Evolutionary conservation across 2,329 filamentous ascomycete genomes (phyloP).

Genomic region (Aschersonia sp.): DNA sequence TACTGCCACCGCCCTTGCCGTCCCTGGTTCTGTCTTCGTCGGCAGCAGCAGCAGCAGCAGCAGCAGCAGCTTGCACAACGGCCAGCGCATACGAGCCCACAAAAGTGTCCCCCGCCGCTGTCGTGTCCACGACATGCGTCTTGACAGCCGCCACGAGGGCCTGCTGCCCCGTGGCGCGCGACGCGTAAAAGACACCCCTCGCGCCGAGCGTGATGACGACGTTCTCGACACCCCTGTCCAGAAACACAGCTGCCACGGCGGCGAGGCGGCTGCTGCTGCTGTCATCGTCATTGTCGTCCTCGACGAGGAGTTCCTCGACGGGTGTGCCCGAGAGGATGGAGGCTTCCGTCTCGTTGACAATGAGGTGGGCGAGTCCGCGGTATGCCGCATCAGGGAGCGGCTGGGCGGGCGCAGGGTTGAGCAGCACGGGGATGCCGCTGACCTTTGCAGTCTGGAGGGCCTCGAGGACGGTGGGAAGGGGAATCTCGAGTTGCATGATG

Average conservation of each 20-base stretch:
- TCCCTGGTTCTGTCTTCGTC: background rate
- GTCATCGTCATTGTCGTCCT: too few relatives aligned
- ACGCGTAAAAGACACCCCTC: constrained; percentile 58
- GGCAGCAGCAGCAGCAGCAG: constrained; percentile 9
- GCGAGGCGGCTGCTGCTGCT: constrained; percentile 19
- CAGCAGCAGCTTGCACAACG: constrained; percentile 34
- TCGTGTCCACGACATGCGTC: constrained; percentile 76
- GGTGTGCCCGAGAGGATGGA: constrained; percentile 45
- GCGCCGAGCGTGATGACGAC: constrained; percentile 76
- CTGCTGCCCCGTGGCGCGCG: constrained; percentile 16
- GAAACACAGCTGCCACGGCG: constrained; percentile 42
- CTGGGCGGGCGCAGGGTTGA: constrained; percentile 75
- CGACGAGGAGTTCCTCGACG: too few relatives aligned
- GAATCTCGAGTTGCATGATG: constrained; percentile 68
- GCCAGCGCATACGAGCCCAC: constrained; percentile 74
- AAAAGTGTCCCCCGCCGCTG: constrained; percentile 88
- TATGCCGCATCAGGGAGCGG: constrained; percentile 53
- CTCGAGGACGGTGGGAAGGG: constrained; percentile 47
- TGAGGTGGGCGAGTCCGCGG: constrained; percentile 55
- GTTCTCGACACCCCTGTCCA: constrained; percentile 54
- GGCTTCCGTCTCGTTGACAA: constrained; percentile 87
- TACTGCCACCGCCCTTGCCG: background rate
- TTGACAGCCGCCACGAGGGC: constrained; percentile 48
- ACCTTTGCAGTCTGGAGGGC: constrained; percentile 37
- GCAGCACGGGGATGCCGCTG: constrained; percentile 45